These are phyloP conservation scores for Lichina pygmaea DNA, from an alignment of 495 filamentous ascomycete genomes.

Conservation along the genomic window DNA sequence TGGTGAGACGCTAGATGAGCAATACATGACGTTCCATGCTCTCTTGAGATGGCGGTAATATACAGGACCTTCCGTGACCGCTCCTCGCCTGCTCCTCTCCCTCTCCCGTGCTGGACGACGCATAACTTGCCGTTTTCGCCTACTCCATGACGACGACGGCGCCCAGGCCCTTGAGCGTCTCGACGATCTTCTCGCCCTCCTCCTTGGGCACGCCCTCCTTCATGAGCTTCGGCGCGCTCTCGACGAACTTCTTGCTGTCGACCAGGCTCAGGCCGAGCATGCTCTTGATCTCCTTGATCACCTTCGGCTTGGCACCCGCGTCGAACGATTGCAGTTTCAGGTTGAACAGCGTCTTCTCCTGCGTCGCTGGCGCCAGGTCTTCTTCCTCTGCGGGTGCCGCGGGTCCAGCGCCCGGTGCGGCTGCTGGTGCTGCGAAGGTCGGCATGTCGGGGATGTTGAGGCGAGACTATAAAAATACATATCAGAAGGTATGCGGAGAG, in stretches of 20 bases:
- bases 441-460: conserved; percentile 97
- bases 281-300: conserved; percentile 98
- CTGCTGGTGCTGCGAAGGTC: conserved; percentile 47
- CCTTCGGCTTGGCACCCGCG: conserved; percentile 70
- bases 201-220: conserved; percentile 97
- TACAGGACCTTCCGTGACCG: no score
- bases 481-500: background rate
- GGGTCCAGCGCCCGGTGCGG: conserved; percentile 35
- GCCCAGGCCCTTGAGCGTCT: conserved; percentile 73
- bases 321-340: conserved; percentile 80
- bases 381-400: conserved; percentile 52
- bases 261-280: conserved; percentile 88
- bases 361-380: conserved; percentile 48
- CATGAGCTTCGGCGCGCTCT: conserved; percentile 89
- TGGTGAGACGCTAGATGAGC: no score
- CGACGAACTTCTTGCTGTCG: conserved; percentile 99
- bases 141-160: conserved; percentile 80
- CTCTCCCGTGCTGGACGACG: no score
- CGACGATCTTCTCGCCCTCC: conserved; percentile 94
- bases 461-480: conserved; percentile 29
- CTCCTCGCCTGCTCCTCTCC: no score
- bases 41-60: no score
- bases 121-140: conserved; percentile 1
- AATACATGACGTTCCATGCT: no score
- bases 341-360: conserved; percentile 95